Evolutionary conservation across 2,329 filamentous ascomycete genomes (phyloP), one percentile per base, ranked within the genome.

Genomic region (Thermochaetoides dissita): DNA sequence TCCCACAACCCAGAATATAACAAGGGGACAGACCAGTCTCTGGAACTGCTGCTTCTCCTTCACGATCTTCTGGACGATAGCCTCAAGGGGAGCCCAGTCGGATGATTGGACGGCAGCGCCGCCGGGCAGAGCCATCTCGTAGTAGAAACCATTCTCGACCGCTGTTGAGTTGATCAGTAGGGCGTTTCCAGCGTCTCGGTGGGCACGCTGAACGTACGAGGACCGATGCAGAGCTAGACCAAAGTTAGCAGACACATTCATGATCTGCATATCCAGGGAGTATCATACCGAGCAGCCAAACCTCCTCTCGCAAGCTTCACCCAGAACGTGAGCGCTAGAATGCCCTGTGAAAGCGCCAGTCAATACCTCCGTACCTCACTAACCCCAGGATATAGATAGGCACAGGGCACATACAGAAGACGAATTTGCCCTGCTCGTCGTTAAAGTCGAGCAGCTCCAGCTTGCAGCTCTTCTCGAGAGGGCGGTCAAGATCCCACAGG

Each of bases 21-120:
- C 17, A 24, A 24, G 17, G 17, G 17, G 17, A 38, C 42, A 6
- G 41, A 49, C 82, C 38, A 96, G 69, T 46, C 91, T 79, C 68
- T 95, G 84, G 59, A 96, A 96, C 40, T 80, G 80, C 64, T 96
- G 89, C 71, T 93, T 94, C 65, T 95, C 88, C 71, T 95, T 95
- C 63, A 94, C 84, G 50, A 91, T 87, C 58, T 79, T 82, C 56
- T 74, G 71, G 30, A 88, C 84, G 49, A 87, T 78, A 46, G 71
- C 78, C 65, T 94, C 87, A 12, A 96, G 69, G 1, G 83, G 79
- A 61, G 88, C 82, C 75, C 86, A 88, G 63, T 96, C 91, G 43
- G 71, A 63, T 51, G 81, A 71, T 44, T 80, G 76, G 34, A 94
- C 84, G 56, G 69, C 78, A 57, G 64, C 67, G 42, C 79, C 78